Base-by-base conservation (phyloP, 2,329 filamentous ascomycete species). In the Claviceps sp. region DNA sequence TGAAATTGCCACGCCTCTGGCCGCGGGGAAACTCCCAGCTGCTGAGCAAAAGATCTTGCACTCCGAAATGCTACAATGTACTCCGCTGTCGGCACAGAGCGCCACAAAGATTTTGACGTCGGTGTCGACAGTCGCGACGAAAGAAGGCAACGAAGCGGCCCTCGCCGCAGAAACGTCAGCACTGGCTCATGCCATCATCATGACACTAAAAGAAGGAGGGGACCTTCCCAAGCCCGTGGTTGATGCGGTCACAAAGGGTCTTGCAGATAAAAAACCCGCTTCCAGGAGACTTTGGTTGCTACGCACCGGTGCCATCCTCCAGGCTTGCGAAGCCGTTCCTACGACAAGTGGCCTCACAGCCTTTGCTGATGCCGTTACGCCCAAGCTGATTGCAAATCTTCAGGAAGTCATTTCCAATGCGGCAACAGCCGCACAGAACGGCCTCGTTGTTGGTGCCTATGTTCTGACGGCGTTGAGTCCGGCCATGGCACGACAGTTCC, bases 81-180 rank as follows among this genome's bases (percentile, higher is more conserved):
- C 91, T 34, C 75, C 80, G 1, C 71, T 80, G 44, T 85, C 81
- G 2, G 66, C 73, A 11, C 67, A 75, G 2, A 74, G 85, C 41
- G 84, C 87, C 0, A 74, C 77, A 53, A 85, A 85, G 58, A 75
- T 91, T 34, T 76, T 81, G 1, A 70, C 75, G 48, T 80, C 79
- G 6, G 74, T 97, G 54, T 80, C 84, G 6, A 68, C 80, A 17
- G 73, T 89, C 14, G 82, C 86, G 17, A 70, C 78, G 6, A 95
- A 96, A 62, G 93, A 98, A 68, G 83, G 89, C 7, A 97, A 94
- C 60, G 93, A 98, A 66, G 71, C 76, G 39, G 90, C 90, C 43
- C 72, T 95, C 26, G 76, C 80, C 43, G 82, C 87, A 10, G 89
- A 95, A 65, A 81, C 89, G 6, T 75, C 76, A 38, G 78, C 87